Base-by-base conservation (phyloP, 441 rosid genomes). In the Corymbia citriodora region DNA sequence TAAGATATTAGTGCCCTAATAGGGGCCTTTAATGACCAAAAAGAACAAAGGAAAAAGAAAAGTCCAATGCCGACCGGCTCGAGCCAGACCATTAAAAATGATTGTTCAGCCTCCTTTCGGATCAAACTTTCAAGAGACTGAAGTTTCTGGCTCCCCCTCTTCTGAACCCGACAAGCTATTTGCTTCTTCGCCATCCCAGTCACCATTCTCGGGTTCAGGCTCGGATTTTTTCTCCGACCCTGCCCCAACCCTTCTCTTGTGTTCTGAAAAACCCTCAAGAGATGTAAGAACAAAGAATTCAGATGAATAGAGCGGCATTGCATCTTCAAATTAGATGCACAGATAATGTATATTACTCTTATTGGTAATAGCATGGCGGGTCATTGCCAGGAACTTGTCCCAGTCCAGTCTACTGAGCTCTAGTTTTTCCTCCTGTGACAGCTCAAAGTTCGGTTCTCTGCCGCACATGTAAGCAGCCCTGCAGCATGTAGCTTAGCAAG, bases 381-480 rank as follows among this genome's bases (percentile, higher is more conserved):
- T 96, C 90, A 93, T 89, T 17, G 98, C 96, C 94, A 98, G 92
- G 91, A 98, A 98, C 90, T 97, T 97, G 14, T 96, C 99, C 99
- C 99, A 98, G 89, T 93, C 95, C 92, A 96, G 96, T 90, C 91
- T 92, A 90, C 92, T 91, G 17, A 98, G 97, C 91, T 98, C 97
- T 92, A 91, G 93, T 92, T 96, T 97, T 91, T 94, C 99, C 91
- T 93, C 97, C 91, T 96, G 97, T 0, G 97, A 88, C 50, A 98
- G 96, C 93, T 95, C 98, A 68, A 96, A 95, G 94, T 98, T 98
- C 59, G 99, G 99, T 88, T 98, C 99, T 90, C 99, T 96, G 89
- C 99, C 99, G 86, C 99, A 97, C 99, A 97, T 98, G 95, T 95
- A 98, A 54, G 99, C 99, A 89, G 99, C 99, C 93, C 99, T 98